Evolutionary conservation across 129 eudicot species (phyloP).

Genomic region (Flaveria ramosissima): DNA sequence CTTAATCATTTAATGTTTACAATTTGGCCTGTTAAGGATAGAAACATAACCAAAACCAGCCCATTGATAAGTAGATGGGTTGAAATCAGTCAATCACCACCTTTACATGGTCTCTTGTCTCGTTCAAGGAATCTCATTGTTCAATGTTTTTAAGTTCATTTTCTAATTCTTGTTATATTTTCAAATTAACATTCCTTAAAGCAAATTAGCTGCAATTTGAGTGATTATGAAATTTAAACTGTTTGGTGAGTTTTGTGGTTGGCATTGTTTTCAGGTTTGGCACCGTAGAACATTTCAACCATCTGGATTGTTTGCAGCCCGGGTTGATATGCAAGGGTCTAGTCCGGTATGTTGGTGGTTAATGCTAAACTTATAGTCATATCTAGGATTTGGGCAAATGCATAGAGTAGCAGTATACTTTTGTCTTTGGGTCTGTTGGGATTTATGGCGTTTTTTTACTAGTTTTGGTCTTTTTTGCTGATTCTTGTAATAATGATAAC

Average conservation of each 20-base stretch:
- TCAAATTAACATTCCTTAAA: slow-evolving; percentile 13
- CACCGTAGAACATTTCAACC: slow-evolving; percentile 95
- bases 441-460: background rate
- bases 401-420: background rate
- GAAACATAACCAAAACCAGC: slow-evolving; percentile 1
- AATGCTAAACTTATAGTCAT: slow-evolving; percentile 5
- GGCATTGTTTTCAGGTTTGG: slow-evolving; percentile 75
- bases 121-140: slow-evolving; percentile 10
- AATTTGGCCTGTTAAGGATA: background rate
- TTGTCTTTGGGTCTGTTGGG: background rate
- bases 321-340: slow-evolving; percentile 96
- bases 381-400: background rate
- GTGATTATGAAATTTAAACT: slow-evolving; percentile 9
- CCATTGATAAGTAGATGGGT: background rate
- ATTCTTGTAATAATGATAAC: background rate
- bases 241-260: slow-evolving; percentile 13
- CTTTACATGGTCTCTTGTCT: slow-evolving; percentile 15
- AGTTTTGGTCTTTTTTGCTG: background rate
- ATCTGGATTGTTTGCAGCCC: slow-evolving; percentile 99
- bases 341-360: slow-evolving; percentile 61
- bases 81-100: background rate
- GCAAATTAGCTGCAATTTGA: background rate
- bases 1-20: background rate
- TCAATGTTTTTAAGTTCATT: background rate
- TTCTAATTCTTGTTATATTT: background rate